phyloP scores from a whole-genome alignment of 2,329 filamentous ascomycete species.

The Madurella mycetomatis region DNA sequence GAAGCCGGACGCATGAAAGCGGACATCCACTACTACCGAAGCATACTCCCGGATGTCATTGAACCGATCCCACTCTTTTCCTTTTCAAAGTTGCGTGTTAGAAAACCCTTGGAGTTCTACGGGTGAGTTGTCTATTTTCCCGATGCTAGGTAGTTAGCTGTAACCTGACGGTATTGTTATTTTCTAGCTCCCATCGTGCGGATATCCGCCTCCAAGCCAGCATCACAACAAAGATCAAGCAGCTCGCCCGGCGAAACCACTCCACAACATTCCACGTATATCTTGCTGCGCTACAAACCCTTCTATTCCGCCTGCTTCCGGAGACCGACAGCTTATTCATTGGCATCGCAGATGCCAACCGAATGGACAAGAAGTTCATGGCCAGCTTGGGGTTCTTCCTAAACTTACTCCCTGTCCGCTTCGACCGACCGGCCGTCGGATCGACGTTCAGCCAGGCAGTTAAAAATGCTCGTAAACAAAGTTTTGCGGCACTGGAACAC shows the following conservation, averaged over 20 bases:
- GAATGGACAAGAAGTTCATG: slow-evolving; percentile 27
- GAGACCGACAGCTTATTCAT: slow-evolving; percentile 33
- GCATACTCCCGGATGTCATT: no score
- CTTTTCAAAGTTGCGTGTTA: no score
- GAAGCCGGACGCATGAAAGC: background rate
- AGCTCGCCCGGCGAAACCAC: background rate
- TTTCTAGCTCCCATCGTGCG: background rate
- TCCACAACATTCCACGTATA: slow-evolving; percentile 33
- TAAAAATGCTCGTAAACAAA: slow-evolving; percentile 19
- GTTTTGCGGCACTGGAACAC: slow-evolving; percentile 36
- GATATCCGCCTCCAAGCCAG: background rate
- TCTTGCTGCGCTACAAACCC: slow-evolving; percentile 29
- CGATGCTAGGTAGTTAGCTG: no score
- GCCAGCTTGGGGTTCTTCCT: slow-evolving; percentile 36
- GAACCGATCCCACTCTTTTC: no score
- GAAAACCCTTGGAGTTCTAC: no score
- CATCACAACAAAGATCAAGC: slow-evolving; percentile 24
- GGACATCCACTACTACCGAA: no score
- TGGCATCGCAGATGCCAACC: slow-evolving; percentile 37
- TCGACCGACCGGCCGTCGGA: no score
- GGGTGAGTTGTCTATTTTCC: no score
- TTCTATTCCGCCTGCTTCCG: slow-evolving; percentile 27
- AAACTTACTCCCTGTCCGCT: slow-evolving; percentile 37
- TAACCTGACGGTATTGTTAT: no score
- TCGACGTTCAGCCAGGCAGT: slow-evolving; percentile 31